Base-by-base conservation (phyloP, 2,329 filamentous ascomycete species). In the Trichophyton mentagrophytes region DNA sequence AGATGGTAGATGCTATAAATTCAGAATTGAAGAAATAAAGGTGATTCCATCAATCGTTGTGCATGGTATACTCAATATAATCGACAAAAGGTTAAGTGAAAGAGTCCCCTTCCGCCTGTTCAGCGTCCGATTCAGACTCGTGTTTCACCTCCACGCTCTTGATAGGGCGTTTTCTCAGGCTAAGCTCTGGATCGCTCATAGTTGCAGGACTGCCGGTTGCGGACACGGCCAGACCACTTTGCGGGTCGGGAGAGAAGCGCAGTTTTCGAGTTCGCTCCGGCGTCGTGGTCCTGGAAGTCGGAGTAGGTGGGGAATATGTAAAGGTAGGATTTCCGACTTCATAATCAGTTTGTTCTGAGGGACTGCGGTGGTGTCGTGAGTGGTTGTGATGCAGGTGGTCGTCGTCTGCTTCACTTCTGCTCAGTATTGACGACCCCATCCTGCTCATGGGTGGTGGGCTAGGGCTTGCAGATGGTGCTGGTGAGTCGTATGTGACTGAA, bases 281-380 rank as follows among this genome's bases (percentile, higher is more conserved):
- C n/a, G 36, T 58, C 11, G 58, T 44, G 42, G 57, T 44, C n/a
- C 69, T 68, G 0, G 73, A 75, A 0, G 68, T 69, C 3, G 74
- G 74, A 5, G 74, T 76, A 8, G 73, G 74, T 11, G 74, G 74
- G 8, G 71, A 67, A 62, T 75, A 76, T 1, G 70, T 66, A 56
- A 72, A 68, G 1, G 65, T 69, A 6, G 73, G 72, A 60, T 70
- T 74, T 25, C 53, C 60, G 44, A 61, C 40, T 49, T 61, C 62
- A 20, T 56, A 58, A 30, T 61, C 60, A 22, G 60, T 56, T 38
- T 61, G 60, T 13, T 58, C 57, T 5, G 57, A 59, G 5, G 15
- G 57, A 17, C 42, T 59, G n/a, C 44, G 40, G 27, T 36, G 57
- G 36, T 59, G 57, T 33, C n/a, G 57, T 11, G 17, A 30, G 42